phyloP scores from a whole-genome alignment of 495 filamentous ascomycete species.

The Penicillium mononematosum region DNA sequence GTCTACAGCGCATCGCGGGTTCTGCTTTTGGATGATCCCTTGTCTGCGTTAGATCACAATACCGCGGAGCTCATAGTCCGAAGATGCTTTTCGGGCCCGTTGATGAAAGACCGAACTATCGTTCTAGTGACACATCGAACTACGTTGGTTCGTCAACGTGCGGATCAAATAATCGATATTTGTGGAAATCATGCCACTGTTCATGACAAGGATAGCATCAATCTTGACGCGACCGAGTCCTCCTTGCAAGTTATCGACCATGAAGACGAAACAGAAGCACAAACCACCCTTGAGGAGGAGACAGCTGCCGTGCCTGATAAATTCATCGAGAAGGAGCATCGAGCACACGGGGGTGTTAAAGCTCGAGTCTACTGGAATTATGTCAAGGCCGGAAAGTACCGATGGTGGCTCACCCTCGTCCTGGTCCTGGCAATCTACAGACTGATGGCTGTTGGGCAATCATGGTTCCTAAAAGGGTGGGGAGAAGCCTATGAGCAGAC shows the following conservation, averaged over 20 bases:
- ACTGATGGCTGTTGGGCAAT: constrained; percentile 56
- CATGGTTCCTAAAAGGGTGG: constrained; percentile 85
- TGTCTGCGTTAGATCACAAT: constrained; percentile 69
- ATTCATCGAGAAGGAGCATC: constrained; percentile 79
- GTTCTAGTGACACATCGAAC: constrained; percentile 80
- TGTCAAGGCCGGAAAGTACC: constrained; percentile 69
- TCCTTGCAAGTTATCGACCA: constrained; percentile 23
- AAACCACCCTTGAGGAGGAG: constrained; percentile 42
- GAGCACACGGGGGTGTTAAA: constrained; percentile 73
- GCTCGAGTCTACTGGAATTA: constrained; percentile 77
- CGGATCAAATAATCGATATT: constrained; percentile 68
- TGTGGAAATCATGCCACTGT: constrained; percentile 52
- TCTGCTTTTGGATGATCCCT: constrained; percentile 66
- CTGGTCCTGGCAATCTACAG: constrained; percentile 59
- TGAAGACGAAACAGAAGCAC: constrained; percentile 36
- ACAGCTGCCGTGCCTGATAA: constrained; percentile 61
- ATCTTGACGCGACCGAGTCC: constrained; percentile 22
- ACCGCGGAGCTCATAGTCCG: constrained; percentile 71
- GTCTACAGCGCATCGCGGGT: constrained; percentile 66
- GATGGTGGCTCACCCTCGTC: constrained; percentile 67
- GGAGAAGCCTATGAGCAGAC: constrained; percentile 65
- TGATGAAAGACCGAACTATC: constrained; percentile 60
- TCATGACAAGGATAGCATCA: constrained; percentile 39
- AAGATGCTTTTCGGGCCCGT: constrained; percentile 62
- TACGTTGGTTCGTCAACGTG: constrained; percentile 62